Evolutionary conservation across 805 yeast species (phyloP).

Genomic region (Yamadazyma paraphyllophila): DNA sequence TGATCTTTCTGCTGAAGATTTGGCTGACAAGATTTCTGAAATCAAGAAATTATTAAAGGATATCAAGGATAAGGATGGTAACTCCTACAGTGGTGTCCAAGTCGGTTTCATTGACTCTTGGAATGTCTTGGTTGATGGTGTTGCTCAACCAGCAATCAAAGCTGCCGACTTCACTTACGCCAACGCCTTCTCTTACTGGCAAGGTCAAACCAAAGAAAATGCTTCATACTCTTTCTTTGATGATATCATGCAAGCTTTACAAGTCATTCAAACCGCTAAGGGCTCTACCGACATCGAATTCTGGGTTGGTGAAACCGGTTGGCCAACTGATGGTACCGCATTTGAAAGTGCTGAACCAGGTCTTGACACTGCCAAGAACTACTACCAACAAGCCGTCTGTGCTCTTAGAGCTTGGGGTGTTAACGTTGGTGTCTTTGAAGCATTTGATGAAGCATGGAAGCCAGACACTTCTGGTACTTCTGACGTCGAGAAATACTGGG

Average conservation of each 20-base stretch:
- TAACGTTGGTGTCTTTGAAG: slow-evolving; percentile 90
- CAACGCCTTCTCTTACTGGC: slow-evolving; percentile 98
- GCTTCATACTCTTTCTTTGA: slow-evolving; percentile 91
- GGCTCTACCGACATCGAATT: slow-evolving; percentile 83
- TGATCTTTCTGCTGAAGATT: slow-evolving; percentile 71
- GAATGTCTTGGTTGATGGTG: slow-evolving; percentile 86
- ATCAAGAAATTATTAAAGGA: slow-evolving; percentile 58
- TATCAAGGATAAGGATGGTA: slow-evolving; percentile 78
- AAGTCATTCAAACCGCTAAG: slow-evolving; percentile 79
- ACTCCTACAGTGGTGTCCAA: slow-evolving; percentile 64
- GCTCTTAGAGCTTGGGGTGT: slow-evolving; percentile 96
- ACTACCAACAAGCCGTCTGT: slow-evolving; percentile 88
- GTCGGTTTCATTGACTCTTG: slow-evolving; percentile 97
- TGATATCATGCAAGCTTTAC: slow-evolving; percentile 97
- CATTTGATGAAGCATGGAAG: slow-evolving; percentile 95
- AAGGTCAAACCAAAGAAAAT: slow-evolving; percentile 83
- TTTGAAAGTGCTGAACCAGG: slow-evolving; percentile 68
- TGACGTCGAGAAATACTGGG: slow-evolving; percentile 94
- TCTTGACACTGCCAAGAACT: slow-evolving; percentile 68
- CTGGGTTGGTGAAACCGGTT: slow-evolving; percentile 98
- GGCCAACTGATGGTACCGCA: slow-evolving; percentile 86
- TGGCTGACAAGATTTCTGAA: slow-evolving; percentile 65
- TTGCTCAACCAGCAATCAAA: slow-evolving; percentile 63
- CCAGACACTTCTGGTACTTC: slow-evolving; percentile 84
- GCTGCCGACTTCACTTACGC: slow-evolving; percentile 87